Evolutionary conservation across 139 green algal species (phyloP).

Genomic region (Chlorella sp.): DNA sequence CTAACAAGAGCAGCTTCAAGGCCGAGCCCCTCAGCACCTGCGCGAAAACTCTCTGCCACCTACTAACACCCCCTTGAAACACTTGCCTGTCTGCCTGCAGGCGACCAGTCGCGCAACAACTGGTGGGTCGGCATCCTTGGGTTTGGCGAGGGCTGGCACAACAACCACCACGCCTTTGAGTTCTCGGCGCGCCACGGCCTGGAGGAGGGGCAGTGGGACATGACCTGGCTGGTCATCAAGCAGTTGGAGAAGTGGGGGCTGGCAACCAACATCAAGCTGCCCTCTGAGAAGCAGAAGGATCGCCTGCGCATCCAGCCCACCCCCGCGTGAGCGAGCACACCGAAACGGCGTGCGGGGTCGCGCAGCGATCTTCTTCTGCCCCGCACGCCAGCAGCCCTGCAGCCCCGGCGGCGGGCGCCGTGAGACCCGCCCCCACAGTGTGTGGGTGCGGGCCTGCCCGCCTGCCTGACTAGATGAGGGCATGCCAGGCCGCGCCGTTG

Average conservation of each 20-base stretch:
- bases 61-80: no score
- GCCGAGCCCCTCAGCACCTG: no score
- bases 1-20: no score
- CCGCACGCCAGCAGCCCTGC: not conserved
- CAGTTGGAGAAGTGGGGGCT: slow-evolving; percentile 77
- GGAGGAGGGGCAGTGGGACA: slow-evolving; percentile 85
- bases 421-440: not conserved
- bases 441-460: not conserved
- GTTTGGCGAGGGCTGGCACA: slow-evolving; percentile 98
- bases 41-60: no score
- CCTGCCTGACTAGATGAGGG: not conserved
- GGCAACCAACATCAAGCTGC: slow-evolving; percentile 90
- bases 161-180: slow-evolving; percentile 96
- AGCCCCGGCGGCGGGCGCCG: not conserved
- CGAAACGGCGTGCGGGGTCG: no score
- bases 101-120: slow-evolving; percentile 86
- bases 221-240: slow-evolving; percentile 82
- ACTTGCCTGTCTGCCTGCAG: slow-evolving; percentile 58
- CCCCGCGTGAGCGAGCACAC: not conserved
- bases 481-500: not conserved
- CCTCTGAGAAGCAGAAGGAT: slow-evolving; percentile 85
- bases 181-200: slow-evolving; percentile 88
- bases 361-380: no score
- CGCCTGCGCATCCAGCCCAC: slow-evolving; percentile 48
- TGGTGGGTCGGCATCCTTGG: slow-evolving; percentile 89